Conservation (phyloP, 2,329 filamentous ascomycete genomes). For the Sporothrix luriei region DNA sequence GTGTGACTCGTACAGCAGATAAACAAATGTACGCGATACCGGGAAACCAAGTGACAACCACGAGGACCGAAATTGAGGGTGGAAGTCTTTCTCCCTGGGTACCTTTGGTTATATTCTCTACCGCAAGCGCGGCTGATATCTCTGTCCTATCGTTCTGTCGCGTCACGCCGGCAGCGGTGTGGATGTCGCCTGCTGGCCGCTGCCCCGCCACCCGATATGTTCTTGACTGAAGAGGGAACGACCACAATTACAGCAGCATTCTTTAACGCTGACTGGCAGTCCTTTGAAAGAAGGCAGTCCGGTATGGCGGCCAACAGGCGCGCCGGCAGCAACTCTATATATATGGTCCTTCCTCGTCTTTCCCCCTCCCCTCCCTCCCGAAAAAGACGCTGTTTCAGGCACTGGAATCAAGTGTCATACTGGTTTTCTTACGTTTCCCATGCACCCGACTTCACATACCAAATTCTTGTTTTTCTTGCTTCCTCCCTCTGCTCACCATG, state of each 20-base stretch:
- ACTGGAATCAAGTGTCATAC: background rate
- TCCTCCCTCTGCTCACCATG: slow-evolving; percentile 28
- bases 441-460: too few species aligned
- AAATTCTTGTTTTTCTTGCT: background rate
- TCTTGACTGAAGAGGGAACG: too few species aligned
- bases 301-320: background rate
- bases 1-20: slow-evolving; percentile 6
- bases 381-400: background rate
- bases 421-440: background rate
- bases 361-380: too few species aligned
- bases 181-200: background rate
- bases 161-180: slow-evolving; percentile 18
- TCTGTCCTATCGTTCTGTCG: background rate
- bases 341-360: too few species aligned
- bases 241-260: too few species aligned
- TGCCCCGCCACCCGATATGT: background rate
- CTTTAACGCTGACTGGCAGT: background rate
- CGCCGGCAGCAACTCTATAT: background rate
- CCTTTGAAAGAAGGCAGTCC: background rate
- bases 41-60: slow-evolving; percentile 5
- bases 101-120: background rate
- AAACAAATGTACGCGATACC: background rate
- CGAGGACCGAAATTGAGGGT: background rate
- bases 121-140: slow-evolving; percentile 15
- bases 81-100: background rate